These are phyloP conservation scores for Cubamyces lactineus DNA, from an alignment of 768 basidiomycete genomes.

Conservation along the genomic window DNA sequence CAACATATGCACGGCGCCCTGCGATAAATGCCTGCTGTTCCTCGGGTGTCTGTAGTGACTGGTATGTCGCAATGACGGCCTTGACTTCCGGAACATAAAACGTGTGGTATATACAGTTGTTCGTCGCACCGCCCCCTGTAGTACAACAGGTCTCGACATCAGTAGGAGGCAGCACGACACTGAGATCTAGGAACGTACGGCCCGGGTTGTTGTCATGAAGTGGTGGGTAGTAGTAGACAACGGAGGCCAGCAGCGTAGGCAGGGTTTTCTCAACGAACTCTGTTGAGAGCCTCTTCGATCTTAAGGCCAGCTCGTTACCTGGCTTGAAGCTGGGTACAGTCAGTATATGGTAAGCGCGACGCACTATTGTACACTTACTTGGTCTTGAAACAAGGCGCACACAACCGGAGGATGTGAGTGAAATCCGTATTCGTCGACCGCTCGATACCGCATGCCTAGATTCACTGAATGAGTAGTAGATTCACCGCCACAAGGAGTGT, in stretches of 20 bases:
- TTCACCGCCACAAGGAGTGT: no score
- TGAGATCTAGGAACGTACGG: not conserved
- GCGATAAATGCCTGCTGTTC: not conserved
- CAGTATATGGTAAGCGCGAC: not conserved
- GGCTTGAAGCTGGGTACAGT: not conserved
- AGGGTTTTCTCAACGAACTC: not conserved
- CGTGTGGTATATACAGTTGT: not conserved
- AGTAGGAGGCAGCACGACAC: not conserved
- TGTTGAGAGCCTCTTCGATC: not conserved
- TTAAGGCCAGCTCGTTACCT: not conserved
- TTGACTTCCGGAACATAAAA: not conserved
- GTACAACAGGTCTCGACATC: not conserved
- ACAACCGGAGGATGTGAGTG: not conserved
- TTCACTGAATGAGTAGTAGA: not conserved
- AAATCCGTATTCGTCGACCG: not conserved
- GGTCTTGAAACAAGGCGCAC: not conserved
- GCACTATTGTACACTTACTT: not conserved
- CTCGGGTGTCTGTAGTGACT: not conserved
- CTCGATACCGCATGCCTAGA: conserved; percentile 1
- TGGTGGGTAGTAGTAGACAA: not conserved
- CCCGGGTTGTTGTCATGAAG: no score
- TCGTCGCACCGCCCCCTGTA: not conserved
- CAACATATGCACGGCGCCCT: not conserved
- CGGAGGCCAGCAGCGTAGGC: not conserved
- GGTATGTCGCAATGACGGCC: not conserved